Evolutionary conservation across 179 eudicot genomes (phyloP).

Genomic region (Heliamphora pulchella): DNA sequence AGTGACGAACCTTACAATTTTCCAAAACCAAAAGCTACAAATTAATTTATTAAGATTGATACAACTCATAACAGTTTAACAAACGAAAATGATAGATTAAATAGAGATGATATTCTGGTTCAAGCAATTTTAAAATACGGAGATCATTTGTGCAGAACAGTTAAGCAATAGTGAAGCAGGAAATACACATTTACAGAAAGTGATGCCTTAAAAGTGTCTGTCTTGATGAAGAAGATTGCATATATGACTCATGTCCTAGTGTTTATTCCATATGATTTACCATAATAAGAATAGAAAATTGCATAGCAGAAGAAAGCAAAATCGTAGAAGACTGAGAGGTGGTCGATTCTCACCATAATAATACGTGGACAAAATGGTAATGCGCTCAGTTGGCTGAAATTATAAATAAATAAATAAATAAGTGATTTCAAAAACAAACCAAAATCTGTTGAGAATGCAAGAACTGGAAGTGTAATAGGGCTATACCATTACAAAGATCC

Average conservation of each 20-base stretch:
- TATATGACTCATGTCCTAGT: neutral
- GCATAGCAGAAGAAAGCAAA: neutral
- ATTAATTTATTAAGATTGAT: neutral
- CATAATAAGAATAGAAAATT: neutral
- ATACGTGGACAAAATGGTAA: constrained; percentile 82
- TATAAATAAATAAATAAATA: constrained; percentile 11
- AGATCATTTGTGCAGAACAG: neutral
- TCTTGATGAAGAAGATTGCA: neutral
- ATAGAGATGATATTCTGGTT: neutral
- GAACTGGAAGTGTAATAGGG: constrained; percentile 14
- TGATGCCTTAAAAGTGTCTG: neutral
- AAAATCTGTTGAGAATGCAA: neutral
- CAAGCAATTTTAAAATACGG: neutral
- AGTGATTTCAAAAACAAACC: neutral
- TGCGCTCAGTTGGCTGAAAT: constrained; percentile 79
- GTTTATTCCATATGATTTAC: neutral
- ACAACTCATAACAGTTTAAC: neutral
- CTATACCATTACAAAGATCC: constrained; percentile 90
- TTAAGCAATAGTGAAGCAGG: neutral
- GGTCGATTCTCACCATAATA: constrained; percentile 65
- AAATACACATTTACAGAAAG: neutral
- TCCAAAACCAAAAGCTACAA: neutral
- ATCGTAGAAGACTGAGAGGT: neutral
- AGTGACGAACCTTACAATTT: neutral
- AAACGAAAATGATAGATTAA: neutral